phyloP scores from a whole-genome alignment of 1,284 basidiomycete species.

The Laetiporus sulphureus region DNA sequence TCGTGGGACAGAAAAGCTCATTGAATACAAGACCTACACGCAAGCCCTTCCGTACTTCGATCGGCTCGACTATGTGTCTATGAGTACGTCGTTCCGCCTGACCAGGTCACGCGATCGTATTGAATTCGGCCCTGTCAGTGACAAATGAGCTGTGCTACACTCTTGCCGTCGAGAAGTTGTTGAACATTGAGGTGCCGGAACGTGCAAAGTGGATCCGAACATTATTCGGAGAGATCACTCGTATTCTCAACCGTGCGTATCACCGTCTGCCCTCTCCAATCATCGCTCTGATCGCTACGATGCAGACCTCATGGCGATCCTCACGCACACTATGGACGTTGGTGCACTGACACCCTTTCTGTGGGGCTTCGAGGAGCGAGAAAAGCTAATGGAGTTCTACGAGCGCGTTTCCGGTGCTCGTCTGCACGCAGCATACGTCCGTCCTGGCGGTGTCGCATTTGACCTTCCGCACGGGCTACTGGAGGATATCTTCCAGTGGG shows the following conservation, averaged over 20 bases:
- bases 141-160: constrained; percentile 97
- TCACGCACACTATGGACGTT: constrained; percentile 95
- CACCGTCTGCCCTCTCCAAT: constrained; percentile 1
- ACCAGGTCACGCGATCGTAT: neutral
- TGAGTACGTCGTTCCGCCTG: constrained; percentile 60
- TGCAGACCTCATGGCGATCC: constrained; percentile 91
- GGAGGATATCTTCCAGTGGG: constrained; percentile 98
- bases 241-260: constrained; percentile 83
- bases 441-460: constrained; percentile 97
- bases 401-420: constrained; percentile 98
- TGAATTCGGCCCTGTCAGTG: constrained; percentile 45
- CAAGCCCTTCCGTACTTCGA: constrained; percentile 99
- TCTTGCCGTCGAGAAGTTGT: constrained; percentile 94
- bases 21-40: constrained; percentile 98
- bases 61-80: constrained; percentile 97
- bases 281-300: neutral
- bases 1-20: constrained; percentile 97
- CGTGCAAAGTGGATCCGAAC: constrained; percentile 99
- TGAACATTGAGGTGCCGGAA: constrained; percentile 98
- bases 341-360: constrained; percentile 98
- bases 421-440: constrained; percentile 95
- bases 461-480: constrained; percentile 95
- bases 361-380: constrained; percentile 99
- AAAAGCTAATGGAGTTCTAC: constrained; percentile 99
- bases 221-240: constrained; percentile 95